These are phyloP conservation scores for Fusarium neocosmosporiellum DNA, from an alignment of 2,329 filamentous ascomycete species.

Conservation along the genomic window DNA sequence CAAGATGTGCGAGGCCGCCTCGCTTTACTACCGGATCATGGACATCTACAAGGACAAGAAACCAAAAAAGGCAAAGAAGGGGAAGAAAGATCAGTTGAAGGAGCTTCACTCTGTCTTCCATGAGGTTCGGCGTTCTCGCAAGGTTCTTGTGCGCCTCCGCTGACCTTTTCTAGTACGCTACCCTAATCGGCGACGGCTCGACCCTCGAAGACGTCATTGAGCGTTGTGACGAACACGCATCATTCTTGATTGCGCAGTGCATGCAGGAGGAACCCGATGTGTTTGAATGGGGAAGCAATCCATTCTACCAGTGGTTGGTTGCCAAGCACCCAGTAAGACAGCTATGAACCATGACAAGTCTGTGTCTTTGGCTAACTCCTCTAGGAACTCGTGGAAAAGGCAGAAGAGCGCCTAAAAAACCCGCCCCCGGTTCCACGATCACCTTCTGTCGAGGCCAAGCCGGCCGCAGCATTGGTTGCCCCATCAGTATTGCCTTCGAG, in stretches of 20 bases:
- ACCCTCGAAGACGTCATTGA: slow-evolving; percentile 61
- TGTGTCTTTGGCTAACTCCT: slow-evolving; percentile 1
- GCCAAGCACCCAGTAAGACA: slow-evolving; percentile 53
- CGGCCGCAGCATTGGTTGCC: slow-evolving; percentile 4
- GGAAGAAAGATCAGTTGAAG: slow-evolving; percentile 44
- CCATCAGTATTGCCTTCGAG: slow-evolving; percentile 31
- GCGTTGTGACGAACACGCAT: slow-evolving; percentile 60
- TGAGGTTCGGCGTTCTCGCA: slow-evolving; percentile 35
- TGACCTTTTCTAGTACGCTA: slow-evolving; percentile 56
- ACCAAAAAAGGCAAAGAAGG: slow-evolving; percentile 45
- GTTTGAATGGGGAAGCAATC: slow-evolving; percentile 57
- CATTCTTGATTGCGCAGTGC: slow-evolving; percentile 65
- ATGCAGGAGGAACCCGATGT: slow-evolving; percentile 49
- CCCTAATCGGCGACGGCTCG: slow-evolving; percentile 63
- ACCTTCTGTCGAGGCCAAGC: slow-evolving; percentile 30
- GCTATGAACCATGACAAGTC: neutral
- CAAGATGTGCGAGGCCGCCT: slow-evolving; percentile 71
- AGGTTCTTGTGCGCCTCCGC: neutral
- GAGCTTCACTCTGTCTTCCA: slow-evolving; percentile 48
- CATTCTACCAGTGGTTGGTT: slow-evolving; percentile 62
- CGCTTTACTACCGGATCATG: slow-evolving; percentile 71
- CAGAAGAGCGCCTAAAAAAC: slow-evolving; percentile 35
- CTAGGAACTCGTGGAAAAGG: slow-evolving; percentile 44
- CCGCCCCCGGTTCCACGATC: slow-evolving; percentile 28
- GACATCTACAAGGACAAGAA: slow-evolving; percentile 61